phyloP scores from a whole-genome alignment of 1,284 basidiomycete genomes.

The Sanguinoderma infundibulare region DNA sequence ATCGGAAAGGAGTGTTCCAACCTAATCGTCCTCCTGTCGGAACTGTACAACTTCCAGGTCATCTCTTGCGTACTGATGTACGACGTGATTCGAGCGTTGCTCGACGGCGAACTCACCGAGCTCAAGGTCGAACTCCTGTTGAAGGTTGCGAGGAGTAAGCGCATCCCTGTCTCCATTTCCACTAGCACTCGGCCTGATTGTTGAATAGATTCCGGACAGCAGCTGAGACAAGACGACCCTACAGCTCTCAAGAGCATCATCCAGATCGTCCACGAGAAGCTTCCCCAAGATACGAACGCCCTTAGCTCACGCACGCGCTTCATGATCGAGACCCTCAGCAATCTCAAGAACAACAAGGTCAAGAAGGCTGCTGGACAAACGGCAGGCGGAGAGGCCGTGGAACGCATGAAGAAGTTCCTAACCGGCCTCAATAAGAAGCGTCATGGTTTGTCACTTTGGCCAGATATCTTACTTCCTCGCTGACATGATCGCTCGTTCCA shows the following conservation, averaged over 20 bases:
- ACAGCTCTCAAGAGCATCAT: conserved; percentile 86
- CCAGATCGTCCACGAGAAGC: conserved; percentile 79
- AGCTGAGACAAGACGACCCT: conserved; percentile 88
- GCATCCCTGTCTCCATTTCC: background rate
- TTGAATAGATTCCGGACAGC: conserved; percentile 76
- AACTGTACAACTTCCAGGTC: conserved; percentile 96
- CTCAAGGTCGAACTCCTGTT: conserved; percentile 87
- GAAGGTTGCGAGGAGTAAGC: conserved; percentile 84
- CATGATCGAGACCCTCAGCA: conserved; percentile 91
- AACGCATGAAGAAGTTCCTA: conserved; percentile 87
- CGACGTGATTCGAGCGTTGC: conserved; percentile 84
- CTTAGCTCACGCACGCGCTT: conserved; percentile 86
- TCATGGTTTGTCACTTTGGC: conserved; percentile 53
- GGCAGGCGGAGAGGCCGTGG: conserved; percentile 75
- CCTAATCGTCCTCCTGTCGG: conserved; percentile 85
- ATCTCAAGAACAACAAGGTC: conserved; percentile 89
- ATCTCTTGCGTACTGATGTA: conserved; percentile 89
- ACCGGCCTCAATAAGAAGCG: conserved; percentile 76
- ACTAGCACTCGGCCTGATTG: background rate
- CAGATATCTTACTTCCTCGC: background rate
- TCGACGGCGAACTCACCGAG: conserved; percentile 73
- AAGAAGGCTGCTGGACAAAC: conserved; percentile 65
- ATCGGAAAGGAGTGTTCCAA: conserved; percentile 89
- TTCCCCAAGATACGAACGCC: conserved; percentile 56
- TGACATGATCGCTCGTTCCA: conserved; percentile 34